Percentiles rank a stretch among this genome's conserved stretches.
These are phyloP conservation scores for Athelia psychrophila DNA, from an alignment of 1,284 basidiomycete genomes.

Conservation along the genomic window DNA sequence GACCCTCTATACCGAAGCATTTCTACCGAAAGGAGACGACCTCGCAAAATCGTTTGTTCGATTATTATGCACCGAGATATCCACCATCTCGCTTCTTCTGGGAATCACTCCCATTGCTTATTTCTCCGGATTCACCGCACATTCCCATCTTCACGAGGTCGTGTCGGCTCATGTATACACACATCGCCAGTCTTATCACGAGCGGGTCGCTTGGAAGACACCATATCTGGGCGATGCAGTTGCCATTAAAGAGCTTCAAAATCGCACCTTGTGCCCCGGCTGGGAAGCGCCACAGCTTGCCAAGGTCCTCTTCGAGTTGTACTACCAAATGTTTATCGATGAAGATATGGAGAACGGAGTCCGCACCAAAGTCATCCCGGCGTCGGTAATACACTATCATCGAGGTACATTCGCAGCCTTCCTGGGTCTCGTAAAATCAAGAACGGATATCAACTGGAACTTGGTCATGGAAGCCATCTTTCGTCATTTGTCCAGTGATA, in stretches of 20 bases:
- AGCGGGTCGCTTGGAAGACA: conserved; percentile 41
- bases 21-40: conserved; percentile 24
- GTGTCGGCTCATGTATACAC: conserved; percentile 9
- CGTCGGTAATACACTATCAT: not conserved
- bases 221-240: no score
- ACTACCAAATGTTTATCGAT: conserved; percentile 41
- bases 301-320: conserved; percentile 8
- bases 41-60: conserved; percentile 29
- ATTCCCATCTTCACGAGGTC: conserved; percentile 42
- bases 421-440: conserved; percentile 17
- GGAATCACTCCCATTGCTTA: conserved; percentile 38
- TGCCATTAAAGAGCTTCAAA: no score
- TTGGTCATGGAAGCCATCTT: no score
- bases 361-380: not conserved
- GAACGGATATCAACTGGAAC: no score
- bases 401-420: conserved; percentile 32
- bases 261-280: no score
- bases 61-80: conserved; percentile 34
- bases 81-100: conserved; percentile 38
- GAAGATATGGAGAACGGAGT: conserved; percentile 31
- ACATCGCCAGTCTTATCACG: conserved; percentile 24
- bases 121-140: conserved; percentile 37
- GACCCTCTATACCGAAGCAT: conserved; percentile 38
- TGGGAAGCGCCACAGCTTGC: no score
- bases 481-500: conserved; percentile 15